phyloP scores from a whole-genome alignment of 116 monocot species.

The Cymodocea nodosa region DNA sequence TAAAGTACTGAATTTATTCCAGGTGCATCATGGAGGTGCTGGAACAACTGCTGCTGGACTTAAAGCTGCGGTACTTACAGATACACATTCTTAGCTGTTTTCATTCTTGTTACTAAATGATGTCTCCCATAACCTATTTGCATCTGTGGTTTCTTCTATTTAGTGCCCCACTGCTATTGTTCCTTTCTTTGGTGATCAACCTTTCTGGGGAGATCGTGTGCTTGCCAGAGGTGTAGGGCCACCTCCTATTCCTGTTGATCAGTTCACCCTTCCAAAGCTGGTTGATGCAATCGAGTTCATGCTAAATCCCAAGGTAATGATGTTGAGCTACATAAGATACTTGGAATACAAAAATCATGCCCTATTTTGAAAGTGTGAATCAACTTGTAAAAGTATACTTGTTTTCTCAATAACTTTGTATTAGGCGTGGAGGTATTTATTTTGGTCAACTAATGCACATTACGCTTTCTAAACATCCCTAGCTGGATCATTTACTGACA shows the following conservation, averaged over 20 bases:
- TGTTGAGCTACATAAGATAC: background rate
- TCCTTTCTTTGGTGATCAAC: conserved; percentile 98
- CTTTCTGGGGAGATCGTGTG: conserved; percentile 96
- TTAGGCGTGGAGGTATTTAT: too few species aligned
- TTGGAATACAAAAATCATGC: too few species aligned
- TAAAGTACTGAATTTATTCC: conserved; percentile 1
- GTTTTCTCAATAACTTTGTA: too few species aligned
- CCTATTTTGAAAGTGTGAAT: too few species aligned
- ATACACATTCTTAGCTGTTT: background rate
- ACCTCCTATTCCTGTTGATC: conserved; percentile 79
- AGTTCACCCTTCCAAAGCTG: conserved; percentile 66
- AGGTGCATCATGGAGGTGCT: conserved; percentile 99
- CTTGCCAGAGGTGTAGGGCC: conserved; percentile 83
- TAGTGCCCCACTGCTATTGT: conserved; percentile 94
- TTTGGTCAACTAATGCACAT: too few species aligned
- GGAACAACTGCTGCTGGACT: conserved; percentile 99
- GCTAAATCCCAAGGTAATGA: conserved; percentile 62
- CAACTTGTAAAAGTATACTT: background rate
- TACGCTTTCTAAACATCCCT: too few species aligned
- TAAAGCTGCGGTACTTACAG: conserved; percentile 66
- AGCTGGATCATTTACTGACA: too few species aligned
- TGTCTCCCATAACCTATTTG: background rate
- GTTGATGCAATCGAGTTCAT: conserved; percentile 83
- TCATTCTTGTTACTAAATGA: background rate
- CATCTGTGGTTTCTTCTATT: background rate